Percentiles rank a stretch among this genome's conserved stretches.
These are phyloP conservation scores for Diutina siamensis DNA, from an alignment of 1,139 yeast species.

Conservation along the genomic window DNA sequence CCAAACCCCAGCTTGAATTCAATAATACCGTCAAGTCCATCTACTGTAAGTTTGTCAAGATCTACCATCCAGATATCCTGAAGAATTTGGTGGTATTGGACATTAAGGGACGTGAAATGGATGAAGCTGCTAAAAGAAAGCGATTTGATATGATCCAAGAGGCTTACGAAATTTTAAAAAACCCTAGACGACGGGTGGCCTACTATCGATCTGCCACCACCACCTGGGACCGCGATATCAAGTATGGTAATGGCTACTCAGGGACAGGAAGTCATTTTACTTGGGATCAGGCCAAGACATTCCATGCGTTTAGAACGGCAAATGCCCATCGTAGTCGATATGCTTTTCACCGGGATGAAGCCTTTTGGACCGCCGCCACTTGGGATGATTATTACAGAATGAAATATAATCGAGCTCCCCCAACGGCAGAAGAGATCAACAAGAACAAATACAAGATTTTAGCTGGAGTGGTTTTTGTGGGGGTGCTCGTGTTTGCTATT, in stretches of 20 bases:
- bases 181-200: constrained; percentile 34
- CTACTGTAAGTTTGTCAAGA: constrained; percentile 58
- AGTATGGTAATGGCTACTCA: constrained; percentile 8
- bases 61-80: constrained; percentile 76
- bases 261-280: constrained; percentile 9
- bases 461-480: constrained; percentile 29
- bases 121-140: constrained; percentile 32
- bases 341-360: constrained; percentile 27
- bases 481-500: constrained; percentile 27
- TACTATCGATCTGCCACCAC: constrained; percentile 18
- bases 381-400: constrained; percentile 57
- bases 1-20: constrained; percentile 18
- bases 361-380: constrained; percentile 56
- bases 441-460: constrained; percentile 37
- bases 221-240: constrained; percentile 2
- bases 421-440: constrained; percentile 31
- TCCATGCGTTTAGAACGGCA: constrained; percentile 24
- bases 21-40: constrained; percentile 35
- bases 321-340: constrained; percentile 26
- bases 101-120: constrained; percentile 17
- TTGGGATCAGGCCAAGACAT: constrained; percentile 14
- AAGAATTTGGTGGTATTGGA: constrained; percentile 18
- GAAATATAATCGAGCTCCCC: constrained; percentile 27
- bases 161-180: constrained; percentile 63
- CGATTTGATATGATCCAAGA: constrained; percentile 62